A percentile compares a stretch with the other conserved stretches of the same genome.
phyloP scores from a whole-genome alignment of 306 rosid genomes.

The Quercus robur region DNA sequence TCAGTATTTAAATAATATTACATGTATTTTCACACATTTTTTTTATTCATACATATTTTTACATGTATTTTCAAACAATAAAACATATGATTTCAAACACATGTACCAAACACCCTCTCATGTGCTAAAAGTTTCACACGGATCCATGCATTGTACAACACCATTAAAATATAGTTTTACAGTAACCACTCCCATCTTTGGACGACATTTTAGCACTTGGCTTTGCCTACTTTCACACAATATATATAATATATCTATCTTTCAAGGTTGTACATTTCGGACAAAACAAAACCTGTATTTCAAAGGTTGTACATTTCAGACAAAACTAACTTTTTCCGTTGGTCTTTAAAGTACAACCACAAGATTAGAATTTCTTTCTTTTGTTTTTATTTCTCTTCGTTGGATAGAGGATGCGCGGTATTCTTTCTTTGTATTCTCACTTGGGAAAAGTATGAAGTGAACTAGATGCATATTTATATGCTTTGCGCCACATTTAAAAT shows the following conservation, averaged over 20 bases:
- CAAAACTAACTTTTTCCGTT: background rate
- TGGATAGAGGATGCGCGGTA: no score
- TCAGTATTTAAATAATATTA: no score
- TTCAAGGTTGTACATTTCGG: background rate
- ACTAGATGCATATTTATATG: no score
- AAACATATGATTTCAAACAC: no score
- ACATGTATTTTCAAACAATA: no score
- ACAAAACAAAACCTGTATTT: background rate
- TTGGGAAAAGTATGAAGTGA: no score
- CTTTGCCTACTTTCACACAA: no score
- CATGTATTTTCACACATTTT: rapidly evolving
- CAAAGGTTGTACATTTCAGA: background rate
- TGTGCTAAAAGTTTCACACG: background rate
- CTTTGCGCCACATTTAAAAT: no score
- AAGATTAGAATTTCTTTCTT: background rate
- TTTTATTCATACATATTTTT: no score
- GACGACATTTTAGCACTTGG: background rate
- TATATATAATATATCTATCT: background rate
- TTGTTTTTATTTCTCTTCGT: background rate
- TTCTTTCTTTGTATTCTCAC: background rate
- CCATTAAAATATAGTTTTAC: background rate
- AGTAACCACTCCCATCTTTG: background rate
- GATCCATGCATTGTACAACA: slow-evolving; percentile 4
- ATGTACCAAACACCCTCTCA: no score
- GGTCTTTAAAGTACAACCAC: slow-evolving; percentile 19